Base-by-base conservation (phyloP, 768 basidiomycete species). In the Hortiboletus campestris region DNA sequence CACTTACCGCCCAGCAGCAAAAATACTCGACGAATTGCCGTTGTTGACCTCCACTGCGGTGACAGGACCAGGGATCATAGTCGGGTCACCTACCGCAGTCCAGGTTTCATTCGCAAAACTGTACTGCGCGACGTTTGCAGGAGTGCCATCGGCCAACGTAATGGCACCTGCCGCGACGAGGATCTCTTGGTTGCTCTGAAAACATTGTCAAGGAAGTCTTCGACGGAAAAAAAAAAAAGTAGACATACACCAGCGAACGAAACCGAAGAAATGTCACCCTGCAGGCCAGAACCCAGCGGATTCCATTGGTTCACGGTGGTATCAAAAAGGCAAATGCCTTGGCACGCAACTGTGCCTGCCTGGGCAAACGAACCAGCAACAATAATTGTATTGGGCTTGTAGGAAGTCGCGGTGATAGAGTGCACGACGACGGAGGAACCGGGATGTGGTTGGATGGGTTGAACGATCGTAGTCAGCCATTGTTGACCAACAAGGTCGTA, bases 351-450 rank as follows among this genome's bases (percentile, higher is more conserved):
- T 0, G 85, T 80, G 9, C 93, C 94, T 3, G 89, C 93, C 40
- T 84, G 81, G 0, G 83, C 71, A 60, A 99, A 98, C 2, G 88
- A 84, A n/a, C 96, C 96, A 2, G 89, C 94, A 12, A 97, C 88
- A 46, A 97, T 76, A 50, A 98, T 68, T 2, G 77, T 78, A 45
- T 84, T 80, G 25, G 81, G 63, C 62, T 85, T 81, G 13, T 85
- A 79, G 1, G 80, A 66, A 0, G 91, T 82, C 51, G 78, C 75
- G 2, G 82, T 81, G 60, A 98, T 80, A 1, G 86, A 87, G 41
- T 89, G 83, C 55, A 95, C 87, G 42, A 84, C 76, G 20, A 88
- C 86, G 7, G 72, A 59, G 0, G 79, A 72, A 4, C 84, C 84
- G 14, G 83, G 67, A 20, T 67, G 67, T 12, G 80, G 77, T 72